Evolutionary conservation across 257 asterid genomes (phyloP).

Genomic region (Ligustrum vulgare): DNA sequence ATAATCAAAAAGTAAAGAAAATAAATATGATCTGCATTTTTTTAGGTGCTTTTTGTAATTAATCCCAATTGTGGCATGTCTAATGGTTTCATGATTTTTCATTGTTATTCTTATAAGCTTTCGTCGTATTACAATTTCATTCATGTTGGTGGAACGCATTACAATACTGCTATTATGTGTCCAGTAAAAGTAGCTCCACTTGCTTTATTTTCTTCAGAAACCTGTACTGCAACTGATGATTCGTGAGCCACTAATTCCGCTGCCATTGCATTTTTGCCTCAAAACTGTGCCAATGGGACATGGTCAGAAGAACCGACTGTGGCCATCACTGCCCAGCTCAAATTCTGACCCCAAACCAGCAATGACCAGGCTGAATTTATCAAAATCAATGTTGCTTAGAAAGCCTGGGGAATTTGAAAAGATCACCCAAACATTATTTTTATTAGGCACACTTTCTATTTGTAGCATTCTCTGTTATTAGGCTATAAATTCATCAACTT

Average conservation of each 20-base stretch:
- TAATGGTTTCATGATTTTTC: no score
- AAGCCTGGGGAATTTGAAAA: neutral
- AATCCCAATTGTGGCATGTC: no score
- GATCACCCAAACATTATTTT: neutral
- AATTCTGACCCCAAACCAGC: no score
- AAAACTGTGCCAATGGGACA: neutral
- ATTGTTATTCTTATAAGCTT: no score
- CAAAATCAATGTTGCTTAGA: neutral
- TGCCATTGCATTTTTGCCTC: neutral
- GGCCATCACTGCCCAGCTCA: neutral
- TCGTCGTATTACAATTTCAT: neutral
- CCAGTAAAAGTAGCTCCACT: neutral
- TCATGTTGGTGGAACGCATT: neutral
- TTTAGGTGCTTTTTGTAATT: no score
- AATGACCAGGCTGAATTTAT: neutral
- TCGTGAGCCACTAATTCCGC: neutral
- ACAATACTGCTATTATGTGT: neutral
- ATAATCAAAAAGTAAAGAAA: no score
- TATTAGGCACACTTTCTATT: neutral
- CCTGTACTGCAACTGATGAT: neutral
- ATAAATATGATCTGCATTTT: no score
- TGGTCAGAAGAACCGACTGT: neutral
- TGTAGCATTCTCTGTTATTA: neutral
- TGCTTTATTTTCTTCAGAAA: neutral
- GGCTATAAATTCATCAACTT: neutral